Evolutionary conservation across 495 filamentous ascomycete genomes (phyloP).

Genomic region (Ramalina peruviana): DNA sequence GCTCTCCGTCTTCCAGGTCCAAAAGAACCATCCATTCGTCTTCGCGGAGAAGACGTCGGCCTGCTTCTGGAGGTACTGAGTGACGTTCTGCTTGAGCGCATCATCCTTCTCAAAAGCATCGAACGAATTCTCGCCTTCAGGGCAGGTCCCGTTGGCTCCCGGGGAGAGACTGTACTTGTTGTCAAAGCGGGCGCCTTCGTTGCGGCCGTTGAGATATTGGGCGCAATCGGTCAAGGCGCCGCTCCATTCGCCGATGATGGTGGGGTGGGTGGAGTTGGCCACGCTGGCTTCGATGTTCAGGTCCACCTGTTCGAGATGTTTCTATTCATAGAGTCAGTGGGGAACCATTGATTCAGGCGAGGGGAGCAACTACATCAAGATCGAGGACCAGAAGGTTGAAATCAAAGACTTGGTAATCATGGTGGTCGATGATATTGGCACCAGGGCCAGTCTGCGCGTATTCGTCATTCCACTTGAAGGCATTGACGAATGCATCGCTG

Average conservation of each 20-base stretch:
- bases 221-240: constrained; percentile 63
- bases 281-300: constrained; percentile 21
- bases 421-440: constrained; percentile 32
- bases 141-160: constrained; percentile 18
- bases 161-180: constrained; percentile 35
- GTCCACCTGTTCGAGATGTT: constrained; percentile 31
- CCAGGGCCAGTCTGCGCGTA: constrained; percentile 25
- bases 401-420: constrained; percentile 38
- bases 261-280: constrained; percentile 28
- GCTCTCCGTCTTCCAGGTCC: constrained; percentile 37
- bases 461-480: constrained; percentile 24
- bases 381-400: constrained; percentile 18
- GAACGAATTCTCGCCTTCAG: constrained; percentile 19
- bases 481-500: constrained; percentile 16
- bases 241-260: constrained; percentile 39
- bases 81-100: constrained; percentile 18
- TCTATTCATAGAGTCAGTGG: constrained; percentile 3
- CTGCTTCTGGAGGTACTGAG: constrained; percentile 32
- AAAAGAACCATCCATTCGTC: constrained; percentile 35
- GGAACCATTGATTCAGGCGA: not conserved
- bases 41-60: constrained; percentile 26
- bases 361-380: constrained; percentile 10
- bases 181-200: constrained; percentile 56
- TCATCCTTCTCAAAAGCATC: constrained; percentile 17
- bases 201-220: constrained; percentile 54